Base-by-base conservation (phyloP, 2,329 filamentous ascomycete genomes). In the Zasmidium citrigriseum region DNA sequence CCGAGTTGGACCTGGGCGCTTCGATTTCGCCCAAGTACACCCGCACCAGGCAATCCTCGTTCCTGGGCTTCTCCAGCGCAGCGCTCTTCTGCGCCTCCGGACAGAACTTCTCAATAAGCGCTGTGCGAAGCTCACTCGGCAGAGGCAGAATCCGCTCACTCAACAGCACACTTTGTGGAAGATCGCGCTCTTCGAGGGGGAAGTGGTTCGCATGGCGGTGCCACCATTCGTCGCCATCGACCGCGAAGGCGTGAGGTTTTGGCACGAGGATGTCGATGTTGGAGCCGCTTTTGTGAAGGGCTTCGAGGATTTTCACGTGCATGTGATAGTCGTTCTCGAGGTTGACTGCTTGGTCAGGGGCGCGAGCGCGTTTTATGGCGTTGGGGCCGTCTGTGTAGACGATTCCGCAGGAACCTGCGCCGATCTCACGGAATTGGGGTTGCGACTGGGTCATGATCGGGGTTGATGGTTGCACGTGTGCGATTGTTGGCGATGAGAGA, bases 1-100 rank as follows among this genome's bases (percentile, higher is more conserved):
- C 16, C 57, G n/a, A 11, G 41, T 52, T n/a, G 57, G 51, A 1
- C 23, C 25, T 10, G 12, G n/a, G 9, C 52, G 55, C 38, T 38
- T 23, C 7, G 70, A 62, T 29, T 68, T 61, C 21, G 5, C 82
- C 82, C 0, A 85, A 67, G 50, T 83, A 84, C 0, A 76, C 73
- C 1, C 82, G 76, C 11, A 82, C 67, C 0, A 85, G 68, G 49
- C 81, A 85, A 57, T 81, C 61, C 18, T 55, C 50, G 22, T 62
- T 51, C 20, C 45, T 23, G 10, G 24, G 41, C 21, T 52, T 63
- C 4, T 12, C n/a, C 25, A 52, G 55, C 16, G 61, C 54, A 9
- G n/a, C 48, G 11, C 27, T 5, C 34, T 38, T 58, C 21, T 27
- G 21, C 14, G 14, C 12, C 21, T 56, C 53, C 1, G 29, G 38